phyloP scores from a whole-genome alignment of 1,139 yeast species.

The Sporopachydermia cereana region DNA sequence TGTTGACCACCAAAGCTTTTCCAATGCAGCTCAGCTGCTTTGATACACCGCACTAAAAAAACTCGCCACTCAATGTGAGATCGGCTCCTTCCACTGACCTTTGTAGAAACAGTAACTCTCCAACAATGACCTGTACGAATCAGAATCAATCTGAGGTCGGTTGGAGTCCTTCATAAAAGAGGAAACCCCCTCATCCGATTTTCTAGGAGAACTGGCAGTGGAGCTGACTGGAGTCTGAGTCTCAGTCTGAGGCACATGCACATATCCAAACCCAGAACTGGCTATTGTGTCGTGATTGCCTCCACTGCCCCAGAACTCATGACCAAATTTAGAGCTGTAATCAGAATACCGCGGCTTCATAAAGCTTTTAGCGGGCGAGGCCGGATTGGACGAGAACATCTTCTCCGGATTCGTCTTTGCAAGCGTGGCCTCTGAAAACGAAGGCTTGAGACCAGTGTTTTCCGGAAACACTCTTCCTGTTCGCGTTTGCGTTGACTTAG shows the following conservation, averaged over 20 bases:
- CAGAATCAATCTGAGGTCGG: conserved; percentile 38
- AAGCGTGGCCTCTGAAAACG: not conserved
- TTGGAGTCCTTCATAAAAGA: conserved; percentile 7
- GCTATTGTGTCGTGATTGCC: not conserved
- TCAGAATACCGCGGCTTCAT: conserved; percentile 2
- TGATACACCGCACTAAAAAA: too few species aligned
- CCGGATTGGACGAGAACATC: conserved; percentile 9
- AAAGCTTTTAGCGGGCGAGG: conserved; percentile 4
- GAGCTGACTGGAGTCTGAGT: conserved; percentile 13
- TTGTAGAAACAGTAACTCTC: conserved; percentile 63
- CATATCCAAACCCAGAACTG: not conserved
- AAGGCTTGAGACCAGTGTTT: conserved; percentile 12
- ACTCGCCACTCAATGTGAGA: not conserved
- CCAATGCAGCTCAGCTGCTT: too few species aligned
- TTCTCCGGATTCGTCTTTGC: conserved; percentile 10
- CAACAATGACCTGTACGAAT: conserved; percentile 54
- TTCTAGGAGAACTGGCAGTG: conserved; percentile 7
- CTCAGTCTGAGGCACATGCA: conserved; percentile 1
- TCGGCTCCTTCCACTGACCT: conserved; percentile 14
- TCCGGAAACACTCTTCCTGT: not conserved
- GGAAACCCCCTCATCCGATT: conserved; percentile 8
- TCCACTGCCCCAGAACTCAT: conserved; percentile 7
- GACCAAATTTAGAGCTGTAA: conserved; percentile 1
- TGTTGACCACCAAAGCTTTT: too few species aligned
- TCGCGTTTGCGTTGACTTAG: not conserved